Evolutionary conservation across 176 grass and related monocot species (phyloP).

Genomic region (Puccinellia tenuiflora): DNA sequence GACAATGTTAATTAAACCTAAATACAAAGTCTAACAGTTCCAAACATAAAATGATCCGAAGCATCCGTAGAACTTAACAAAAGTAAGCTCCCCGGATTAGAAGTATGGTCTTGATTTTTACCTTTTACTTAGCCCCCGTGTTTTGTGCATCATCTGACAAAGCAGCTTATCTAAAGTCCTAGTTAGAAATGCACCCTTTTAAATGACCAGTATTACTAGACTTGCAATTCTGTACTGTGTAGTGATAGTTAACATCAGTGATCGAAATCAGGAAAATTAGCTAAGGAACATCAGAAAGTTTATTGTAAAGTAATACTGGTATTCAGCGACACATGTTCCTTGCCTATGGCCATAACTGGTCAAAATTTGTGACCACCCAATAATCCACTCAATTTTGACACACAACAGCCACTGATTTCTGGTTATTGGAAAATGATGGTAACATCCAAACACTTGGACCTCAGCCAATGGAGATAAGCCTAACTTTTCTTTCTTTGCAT

Average conservation of each 20-base stretch:
- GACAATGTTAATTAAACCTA: no score
- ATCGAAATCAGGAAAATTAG: neutral
- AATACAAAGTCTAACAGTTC: neutral
- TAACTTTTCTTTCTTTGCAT: slow-evolving; percentile 33
- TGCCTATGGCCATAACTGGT: slow-evolving; percentile 6
- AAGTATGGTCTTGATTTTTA: slow-evolving; percentile 15
- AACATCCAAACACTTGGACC: slow-evolving; percentile 42
- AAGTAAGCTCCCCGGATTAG: neutral
- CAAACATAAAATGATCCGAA: neutral
- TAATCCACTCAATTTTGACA: slow-evolving; percentile 37
- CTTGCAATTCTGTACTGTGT: neutral
- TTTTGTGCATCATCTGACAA: neutral
- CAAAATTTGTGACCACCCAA: slow-evolving; percentile 20
- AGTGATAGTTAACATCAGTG: slow-evolving; percentile 12
- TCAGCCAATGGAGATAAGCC: slow-evolving; percentile 36
- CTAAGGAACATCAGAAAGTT: neutral
- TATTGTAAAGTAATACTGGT: neutral
- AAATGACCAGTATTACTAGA: neutral
- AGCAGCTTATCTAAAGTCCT: slow-evolving; percentile 3
- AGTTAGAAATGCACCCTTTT: neutral
- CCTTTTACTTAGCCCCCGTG: neutral
- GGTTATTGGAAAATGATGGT: slow-evolving; percentile 23
- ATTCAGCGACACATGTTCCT: slow-evolving; percentile 17
- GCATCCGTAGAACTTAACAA: neutral
- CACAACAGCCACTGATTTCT: slow-evolving; percentile 15